Evolutionary conservation across 1,139 yeast genomes (phyloP), one percentile per base, ranked within the genome.

Genomic region (Nakaseomyces nivariensis): DNA sequence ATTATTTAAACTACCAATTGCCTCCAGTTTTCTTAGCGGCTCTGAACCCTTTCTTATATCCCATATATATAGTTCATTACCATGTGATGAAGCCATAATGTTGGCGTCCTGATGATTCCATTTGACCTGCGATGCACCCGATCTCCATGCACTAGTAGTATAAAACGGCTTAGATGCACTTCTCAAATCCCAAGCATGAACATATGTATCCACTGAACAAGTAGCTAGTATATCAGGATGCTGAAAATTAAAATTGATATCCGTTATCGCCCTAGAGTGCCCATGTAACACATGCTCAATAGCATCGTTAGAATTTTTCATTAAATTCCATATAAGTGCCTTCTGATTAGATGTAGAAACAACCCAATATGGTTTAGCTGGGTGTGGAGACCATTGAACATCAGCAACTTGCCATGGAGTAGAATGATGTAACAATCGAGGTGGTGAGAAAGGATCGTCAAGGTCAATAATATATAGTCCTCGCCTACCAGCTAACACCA

Each of bases 331-430:
- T 3, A 92, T 80, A 58, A 92, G 72, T 0, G 96, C 97, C 67
- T 92, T 90, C 63, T 92, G 98, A 65, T 92, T 92, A 1, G 95
- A 85, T 0, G 97, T 89, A 0, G 96, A 86, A 0, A 90, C 84
- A 49, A 94, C 89, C 96, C 97, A 89, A 17, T 85, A 76, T 0
- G 96, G 94, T 55, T 85, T 85, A 0, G 81, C 75, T 9, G 77
- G 74, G 63, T 88, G 95, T 0, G 97, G 97, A 3, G 95, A 87
- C 97, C 98, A 92, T 65, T 92, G 97, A 0, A 90, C 97, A 64
- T 92, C 97, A 0, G 98, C 97, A 1, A 92, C 98, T 66, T 92
- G 97, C 98, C 98, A 94, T 0, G 95, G 82, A 0, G 97, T 90
- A 33, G 82, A 75, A 63, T 92, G 97, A 51, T 83, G 95, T 29